Conservation (phyloP, 345 rosid species). For the Eutrema heterophyllum region DNA sequence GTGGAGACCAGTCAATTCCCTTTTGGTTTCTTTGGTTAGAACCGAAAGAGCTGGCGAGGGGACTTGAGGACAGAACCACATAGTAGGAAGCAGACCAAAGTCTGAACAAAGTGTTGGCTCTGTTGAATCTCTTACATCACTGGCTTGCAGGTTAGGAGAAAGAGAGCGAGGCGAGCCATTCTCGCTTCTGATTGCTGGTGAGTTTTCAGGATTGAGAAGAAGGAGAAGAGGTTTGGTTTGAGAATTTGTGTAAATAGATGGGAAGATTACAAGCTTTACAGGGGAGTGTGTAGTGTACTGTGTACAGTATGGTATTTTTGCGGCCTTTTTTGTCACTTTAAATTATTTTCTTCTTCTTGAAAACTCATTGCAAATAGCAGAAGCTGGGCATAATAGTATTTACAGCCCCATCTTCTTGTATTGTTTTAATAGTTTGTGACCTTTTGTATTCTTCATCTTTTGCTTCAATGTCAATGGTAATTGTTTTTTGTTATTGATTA, state of each 20-base stretch:
- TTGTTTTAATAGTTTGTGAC: constrained; percentile 25
- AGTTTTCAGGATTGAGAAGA: constrained; percentile 22
- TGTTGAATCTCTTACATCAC: constrained; percentile 18
- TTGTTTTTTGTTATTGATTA: background rate
- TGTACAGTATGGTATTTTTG: constrained; percentile 31
- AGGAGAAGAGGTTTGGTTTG: constrained; percentile 28
- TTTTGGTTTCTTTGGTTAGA: constrained; percentile 23
- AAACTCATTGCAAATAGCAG: constrained; percentile 28
- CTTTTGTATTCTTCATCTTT: constrained; percentile 19
- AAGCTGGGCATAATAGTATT: constrained; percentile 21
- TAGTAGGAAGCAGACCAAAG: constrained; percentile 26
- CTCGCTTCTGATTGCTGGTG: constrained; percentile 13
- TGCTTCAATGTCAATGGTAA: constrained; percentile 15
- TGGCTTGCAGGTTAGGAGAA: constrained; percentile 16
- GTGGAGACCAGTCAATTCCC: constrained; percentile 19
- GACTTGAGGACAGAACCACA: constrained; percentile 16
- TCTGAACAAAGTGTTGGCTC: constrained; percentile 13
- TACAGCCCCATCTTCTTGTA: constrained; percentile 30
- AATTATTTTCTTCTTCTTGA: constrained; percentile 10
- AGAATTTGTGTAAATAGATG: constrained; percentile 32
- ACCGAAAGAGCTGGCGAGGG: constrained; percentile 29
- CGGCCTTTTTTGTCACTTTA: background rate
- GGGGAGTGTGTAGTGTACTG: constrained; percentile 27
- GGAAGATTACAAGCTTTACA: constrained; percentile 29
- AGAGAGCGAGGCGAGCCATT: constrained; percentile 9